Evolutionary conservation across 164 flowering plant species (phyloP).

Genomic region (Stephania cephalantha): DNA sequence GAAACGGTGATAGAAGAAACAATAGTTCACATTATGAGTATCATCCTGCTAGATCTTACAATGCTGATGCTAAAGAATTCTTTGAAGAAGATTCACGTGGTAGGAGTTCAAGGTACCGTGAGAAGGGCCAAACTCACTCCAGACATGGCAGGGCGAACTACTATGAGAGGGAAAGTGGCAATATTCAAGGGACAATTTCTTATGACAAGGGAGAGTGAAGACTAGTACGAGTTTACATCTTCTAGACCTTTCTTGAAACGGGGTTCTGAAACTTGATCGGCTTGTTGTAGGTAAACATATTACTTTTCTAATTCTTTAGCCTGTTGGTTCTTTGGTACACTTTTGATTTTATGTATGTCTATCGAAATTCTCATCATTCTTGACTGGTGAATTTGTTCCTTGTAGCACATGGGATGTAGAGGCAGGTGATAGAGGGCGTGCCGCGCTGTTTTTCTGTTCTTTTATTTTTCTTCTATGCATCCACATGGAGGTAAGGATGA

Average conservation of each 20-base stretch:
- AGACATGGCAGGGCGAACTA: constrained; percentile 56
- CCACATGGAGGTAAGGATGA: constrained; percentile 10
- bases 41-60: constrained; percentile 57
- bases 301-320: not conserved
- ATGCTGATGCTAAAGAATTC: constrained; percentile 24
- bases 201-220: constrained; percentile 23
- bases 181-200: constrained; percentile 26
- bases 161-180: constrained; percentile 29
- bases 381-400: not conserved
- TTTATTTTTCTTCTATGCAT: constrained; percentile 3
- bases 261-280: not conserved
- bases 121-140: constrained; percentile 50
- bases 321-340: not conserved
- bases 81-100: constrained; percentile 30
- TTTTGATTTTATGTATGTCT: not conserved
- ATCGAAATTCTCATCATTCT: not conserved
- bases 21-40: constrained; percentile 61
- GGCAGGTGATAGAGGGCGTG: not conserved
- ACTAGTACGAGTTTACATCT: not conserved
- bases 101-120: constrained; percentile 40
- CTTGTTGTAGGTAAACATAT: constrained; percentile 7
- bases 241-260: not conserved
- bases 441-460: not conserved
- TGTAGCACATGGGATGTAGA: not conserved
- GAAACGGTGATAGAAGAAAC: constrained; percentile 47